Base-by-base conservation (phyloP, 805 yeast species). In the Groenewaldozyma tartarivorans region DNA sequence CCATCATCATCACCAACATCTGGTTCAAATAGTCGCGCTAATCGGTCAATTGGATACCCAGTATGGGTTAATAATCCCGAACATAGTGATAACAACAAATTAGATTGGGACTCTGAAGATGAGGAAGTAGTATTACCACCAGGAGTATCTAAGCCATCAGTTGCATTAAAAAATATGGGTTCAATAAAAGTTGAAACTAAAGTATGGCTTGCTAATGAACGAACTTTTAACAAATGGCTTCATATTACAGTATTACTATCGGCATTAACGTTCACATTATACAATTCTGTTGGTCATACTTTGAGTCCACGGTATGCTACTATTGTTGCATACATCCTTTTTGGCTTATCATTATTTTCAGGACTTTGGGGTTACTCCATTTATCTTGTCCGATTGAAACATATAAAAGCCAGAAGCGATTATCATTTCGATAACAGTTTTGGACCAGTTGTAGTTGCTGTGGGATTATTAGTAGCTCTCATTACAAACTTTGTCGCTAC, bases 181-280 rank as follows among this genome's bases (percentile, higher is more conserved):
- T 92, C 96, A 1, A 75, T 87, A 42, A 87, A 83, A 62, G 88
- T 92, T 44, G 98, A 92, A 66, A 94, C 97, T 22, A 92, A 92
- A 58, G 98, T 92, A 11, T 92, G 97, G 96, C 71, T 92, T 48
- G 98, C 98, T 21, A 92, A 92, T 57, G 98, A 92, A 66, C 81
- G 98, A 61, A 92, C 98, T 3, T 90, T 88, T 66, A 81, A 85
- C 68, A 75, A 94, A 62, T 92, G 98, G 98, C 69, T 92, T 49
- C 87, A 81, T 47, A 90, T 90, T 18, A 82, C 94, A 11, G 77
- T 94, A 0, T 67, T 92, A 57, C 70, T 92, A 51, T 78, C 95
- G 17, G 79, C 88, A 0, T 65, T 92, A 53, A 86, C 97, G 0
- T 87, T 88, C 56, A 71, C 92, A 13, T 74, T 92, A 41, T 84